phyloP scores from a whole-genome alignment of 1,284 basidiomycete species.

The Ceratobasidium sp. region DNA sequence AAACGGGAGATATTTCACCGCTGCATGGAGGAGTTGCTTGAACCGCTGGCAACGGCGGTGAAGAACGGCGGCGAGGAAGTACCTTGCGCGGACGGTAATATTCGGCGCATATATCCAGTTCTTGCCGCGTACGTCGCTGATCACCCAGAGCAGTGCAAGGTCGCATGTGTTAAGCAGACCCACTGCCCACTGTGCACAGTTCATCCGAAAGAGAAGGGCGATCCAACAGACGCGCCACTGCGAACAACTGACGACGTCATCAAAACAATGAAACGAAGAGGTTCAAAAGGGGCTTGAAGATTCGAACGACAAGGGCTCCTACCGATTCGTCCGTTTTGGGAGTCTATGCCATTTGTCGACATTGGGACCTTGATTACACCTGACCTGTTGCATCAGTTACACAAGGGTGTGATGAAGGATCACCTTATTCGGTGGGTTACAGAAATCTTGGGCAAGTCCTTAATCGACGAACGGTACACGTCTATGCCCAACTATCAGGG shows the following conservation, averaged over 20 bases:
- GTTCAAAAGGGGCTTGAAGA: background rate
- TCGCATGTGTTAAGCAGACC: background rate
- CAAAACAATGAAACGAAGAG: background rate
- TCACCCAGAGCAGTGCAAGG: constrained; percentile 41
- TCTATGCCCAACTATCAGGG: constrained; percentile 13
- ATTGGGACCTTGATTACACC: constrained; percentile 46
- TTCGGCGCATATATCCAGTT: constrained; percentile 30
- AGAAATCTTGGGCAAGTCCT: constrained; percentile 5
- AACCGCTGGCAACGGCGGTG: constrained; percentile 15
- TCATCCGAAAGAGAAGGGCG: background rate
- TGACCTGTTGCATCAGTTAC: constrained; percentile 49
- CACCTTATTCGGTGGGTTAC: constrained; percentile 44
- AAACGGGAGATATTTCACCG: constrained; percentile 18
- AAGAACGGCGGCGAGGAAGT: constrained; percentile 40
- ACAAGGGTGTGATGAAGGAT: constrained; percentile 49
- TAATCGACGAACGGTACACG: constrained; percentile 37
- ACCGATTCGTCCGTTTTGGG: constrained; percentile 46
- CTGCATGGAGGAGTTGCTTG: constrained; percentile 19
- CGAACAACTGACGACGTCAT: background rate
- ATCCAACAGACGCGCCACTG: background rate
- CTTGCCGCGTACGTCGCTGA: constrained; percentile 39
- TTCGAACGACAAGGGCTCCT: constrained; percentile 11
- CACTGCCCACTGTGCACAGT: constrained; percentile 37
- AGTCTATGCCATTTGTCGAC: constrained; percentile 43
- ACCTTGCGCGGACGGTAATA: constrained; percentile 28